Percentiles rank a stretch among this genome's conserved stretches.
Conservation (phyloP, 1,139 yeast species). For the Diutina neorugosa region DNA sequence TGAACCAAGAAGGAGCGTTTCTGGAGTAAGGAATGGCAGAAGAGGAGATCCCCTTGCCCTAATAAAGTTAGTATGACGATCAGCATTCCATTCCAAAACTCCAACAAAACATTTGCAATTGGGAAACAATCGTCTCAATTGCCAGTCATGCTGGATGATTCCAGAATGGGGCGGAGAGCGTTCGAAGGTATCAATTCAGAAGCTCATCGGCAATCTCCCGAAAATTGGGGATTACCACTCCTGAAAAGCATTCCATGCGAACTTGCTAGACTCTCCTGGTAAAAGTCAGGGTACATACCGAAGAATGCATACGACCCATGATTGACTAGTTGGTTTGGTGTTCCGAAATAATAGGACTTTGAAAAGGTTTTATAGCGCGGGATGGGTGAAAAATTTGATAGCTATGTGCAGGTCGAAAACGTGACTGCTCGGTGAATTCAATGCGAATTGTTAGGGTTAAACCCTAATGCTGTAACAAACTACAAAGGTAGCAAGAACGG, state of each 20-base stretch:
- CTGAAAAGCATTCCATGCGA: conserved; percentile 20
- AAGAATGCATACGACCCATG: conserved; percentile 78
- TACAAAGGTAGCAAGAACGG: too few species aligned
- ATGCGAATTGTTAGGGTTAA: background rate
- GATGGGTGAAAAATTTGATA: background rate
- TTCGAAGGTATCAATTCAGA: conserved; percentile 18
- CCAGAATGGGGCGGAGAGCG: conserved; percentile 1
- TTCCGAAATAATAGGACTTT: background rate
- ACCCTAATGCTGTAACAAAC: too few species aligned
- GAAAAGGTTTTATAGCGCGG: background rate
- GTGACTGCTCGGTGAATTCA: too few species aligned
- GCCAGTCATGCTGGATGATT: background rate
- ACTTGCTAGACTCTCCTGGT: conserved; percentile 7
- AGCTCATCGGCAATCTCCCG: conserved; percentile 11
- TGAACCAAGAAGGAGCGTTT: conserved; percentile 99
- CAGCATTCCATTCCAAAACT: background rate
- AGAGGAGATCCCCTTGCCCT: conserved; percentile 99
- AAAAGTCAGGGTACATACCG: conserved; percentile 39
- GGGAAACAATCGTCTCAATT: background rate
- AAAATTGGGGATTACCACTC: conserved; percentile 13
- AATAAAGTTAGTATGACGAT: conserved; percentile 19
- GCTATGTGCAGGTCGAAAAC: background rate
- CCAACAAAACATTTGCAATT: background rate
- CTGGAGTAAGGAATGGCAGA: conserved; percentile 99
- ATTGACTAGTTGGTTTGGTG: conserved; percentile 6